Base-by-base conservation (phyloP, 2,329 filamentous ascomycete genomes). In the Nannizzia gypsea region DNA sequence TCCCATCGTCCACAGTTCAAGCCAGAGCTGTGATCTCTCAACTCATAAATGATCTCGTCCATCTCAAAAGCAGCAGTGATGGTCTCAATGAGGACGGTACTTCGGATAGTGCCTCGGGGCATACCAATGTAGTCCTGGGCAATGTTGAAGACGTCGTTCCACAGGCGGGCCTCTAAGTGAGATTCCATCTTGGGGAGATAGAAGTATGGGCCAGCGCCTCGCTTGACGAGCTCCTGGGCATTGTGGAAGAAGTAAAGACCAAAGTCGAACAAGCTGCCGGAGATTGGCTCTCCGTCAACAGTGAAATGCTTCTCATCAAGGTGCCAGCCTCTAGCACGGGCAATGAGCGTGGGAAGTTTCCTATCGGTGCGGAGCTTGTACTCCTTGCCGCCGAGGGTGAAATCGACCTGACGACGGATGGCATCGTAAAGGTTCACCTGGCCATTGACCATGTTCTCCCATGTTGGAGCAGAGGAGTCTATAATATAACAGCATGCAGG, bases 21-120 rank as follows among this genome's bases (percentile, higher is more conserved):
- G 55, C 93, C 93, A 5, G 92, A 88, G 74, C 87, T 92, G 81
- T 99, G 93, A 72, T 97, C 92, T 63, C 93, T 88, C 66, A 99
- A 86, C 80, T 97, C 93, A 76, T 96, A 99, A 77, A 99, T 97
- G 77, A 99, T 97, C 84, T 99, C 93, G 69, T 99, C 93, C 93
- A 99, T 99, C 81, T 99, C 93, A 70, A 99, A 99, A 15, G 92
- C 93, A 46, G 93, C 93, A 48, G 92, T 83, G 74, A 99, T 97
- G 60, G 93, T 97, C 83, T 99, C 93, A 70, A 99, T 97, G 68
- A 99, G 80, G 42, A 97, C 92, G 2, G 93, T 99, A 63, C 83
- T 93, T 67, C 93, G 88, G 76, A 97, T 95, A 59, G 90, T 97
- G 59, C 93, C 93, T 62, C 93, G 84, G 59, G 83, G 83, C 78